Evolutionary conservation across 2,329 filamentous ascomycete genomes (phyloP).

Genomic region (Epichloe uncinata): DNA sequence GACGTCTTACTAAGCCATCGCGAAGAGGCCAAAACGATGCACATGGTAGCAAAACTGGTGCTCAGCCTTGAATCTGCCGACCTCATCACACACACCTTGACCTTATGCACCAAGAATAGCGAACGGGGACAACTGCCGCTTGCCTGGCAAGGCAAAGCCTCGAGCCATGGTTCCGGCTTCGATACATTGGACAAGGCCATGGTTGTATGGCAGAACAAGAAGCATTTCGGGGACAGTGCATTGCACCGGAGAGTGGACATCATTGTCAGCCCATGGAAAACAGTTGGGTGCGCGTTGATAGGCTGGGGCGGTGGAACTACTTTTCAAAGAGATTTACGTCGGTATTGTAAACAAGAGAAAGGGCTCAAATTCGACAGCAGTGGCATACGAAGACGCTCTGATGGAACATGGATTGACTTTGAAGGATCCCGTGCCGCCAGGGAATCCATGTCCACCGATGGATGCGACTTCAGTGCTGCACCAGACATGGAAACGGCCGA

Average conservation of each 20-base stretch:
- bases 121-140: slow-evolving; percentile 54
- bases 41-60: slow-evolving; percentile 63
- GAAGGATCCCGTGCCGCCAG: slow-evolving; percentile 20
- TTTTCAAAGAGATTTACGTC: slow-evolving; percentile 73
- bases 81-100: slow-evolving; percentile 73
- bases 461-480: slow-evolving; percentile 27
- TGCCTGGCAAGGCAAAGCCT: slow-evolving; percentile 33
- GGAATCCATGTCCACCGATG: slow-evolving; percentile 16
- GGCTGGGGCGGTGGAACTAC: slow-evolving; percentile 86
- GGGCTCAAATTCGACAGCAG: slow-evolving; percentile 84
- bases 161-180: slow-evolving; percentile 45
- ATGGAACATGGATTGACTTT: slow-evolving; percentile 59
- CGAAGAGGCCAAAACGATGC: slow-evolving; percentile 51
- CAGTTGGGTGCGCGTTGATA: slow-evolving; percentile 72
- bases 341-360: slow-evolving; percentile 61
- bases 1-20: slow-evolving; percentile 76
- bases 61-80: slow-evolving; percentile 51
- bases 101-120: slow-evolving; percentile 54
- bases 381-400: slow-evolving; percentile 56
- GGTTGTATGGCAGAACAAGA: slow-evolving; percentile 64
- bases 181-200: slow-evolving; percentile 85
- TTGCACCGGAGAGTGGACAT: slow-evolving; percentile 82
- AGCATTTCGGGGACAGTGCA: background rate
- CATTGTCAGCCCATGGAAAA: slow-evolving; percentile 79
- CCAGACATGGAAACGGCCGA: slow-evolving; percentile 62